Base-by-base conservation (phyloP, 257 asterid species). In the Solanum lycopersicoides region DNA sequence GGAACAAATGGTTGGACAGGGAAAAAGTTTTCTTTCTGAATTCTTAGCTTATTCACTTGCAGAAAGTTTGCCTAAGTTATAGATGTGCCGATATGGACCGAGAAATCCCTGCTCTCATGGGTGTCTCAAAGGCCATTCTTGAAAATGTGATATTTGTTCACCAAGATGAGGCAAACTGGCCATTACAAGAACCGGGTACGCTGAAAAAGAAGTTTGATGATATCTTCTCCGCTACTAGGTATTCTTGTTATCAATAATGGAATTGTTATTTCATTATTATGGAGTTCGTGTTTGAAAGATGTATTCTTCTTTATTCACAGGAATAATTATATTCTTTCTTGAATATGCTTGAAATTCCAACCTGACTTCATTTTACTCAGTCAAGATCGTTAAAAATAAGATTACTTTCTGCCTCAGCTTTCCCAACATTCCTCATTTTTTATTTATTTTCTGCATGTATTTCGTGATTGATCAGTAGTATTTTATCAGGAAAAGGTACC, bases 151-250 rank as follows among this genome's bases (percentile, higher is more conserved):
- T 97, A 87, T 97, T 97, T 92, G 99, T 94, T 65, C 99, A 97
- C 90, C 99, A 97, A 92, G 99, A 97, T 87, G 99, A 97, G 92
- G 99, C 99, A 45, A 97, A 95, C 92, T 97, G 99, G 99, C 99
- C 99, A 75, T 90, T 97, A 90, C 99, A 97, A 91, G 99, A 97
- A 86, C 95, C 99, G 69, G 91, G 98, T 71, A 95, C 98, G 0
- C 91, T 97, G 88, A 97, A 97, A 91, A 97, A 96, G 92, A 97
- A 96, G 95, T 97, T 97, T 79, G 99, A 95, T 91, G 99, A 97
- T 88, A 97, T 97, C 82, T 97, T 97, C 89, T 95, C 99, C 73
- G 99, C 99, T 82, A 97, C 99, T 86, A 95, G 99, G 99, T 97
- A 93, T 86, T 35, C 50, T 12, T 89, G 83, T 89, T 87, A 39